These are phyloP conservation scores for Coemansia sp. DNA, from an alignment of 192 early-diverging fungal species.

Conservation along the genomic window DNA sequence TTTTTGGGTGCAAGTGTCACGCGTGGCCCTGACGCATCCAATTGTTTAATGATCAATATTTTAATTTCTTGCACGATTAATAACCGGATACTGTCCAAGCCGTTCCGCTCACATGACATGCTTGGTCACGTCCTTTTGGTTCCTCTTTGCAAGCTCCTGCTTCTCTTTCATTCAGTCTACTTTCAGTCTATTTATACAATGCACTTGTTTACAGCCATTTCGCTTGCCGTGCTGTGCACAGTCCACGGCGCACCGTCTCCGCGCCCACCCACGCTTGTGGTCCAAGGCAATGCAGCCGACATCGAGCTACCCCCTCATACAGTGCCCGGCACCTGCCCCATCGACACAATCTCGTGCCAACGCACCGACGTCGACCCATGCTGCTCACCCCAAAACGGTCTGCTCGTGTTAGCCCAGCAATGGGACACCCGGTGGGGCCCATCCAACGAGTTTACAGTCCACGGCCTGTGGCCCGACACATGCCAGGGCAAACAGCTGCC, in stretches of 20 bases:
- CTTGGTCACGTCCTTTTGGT: no score
- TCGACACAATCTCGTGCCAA: slow-evolving; percentile 43
- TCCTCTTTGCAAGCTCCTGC: no score
- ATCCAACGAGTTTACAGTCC: slow-evolving; percentile 63
- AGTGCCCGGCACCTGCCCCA: slow-evolving; percentile 33
- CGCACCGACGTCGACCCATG: slow-evolving; percentile 35
- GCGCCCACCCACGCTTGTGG: not conserved
- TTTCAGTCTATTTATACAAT: not conserved
- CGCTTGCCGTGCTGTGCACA: not conserved
- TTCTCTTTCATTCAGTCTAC: not conserved
- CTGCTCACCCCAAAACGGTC: slow-evolving; percentile 52
- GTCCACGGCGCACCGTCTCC: not conserved
- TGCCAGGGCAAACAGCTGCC: slow-evolving; percentile 56
- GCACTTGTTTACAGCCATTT: not conserved
- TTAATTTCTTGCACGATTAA: no score
- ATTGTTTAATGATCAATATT: no score
- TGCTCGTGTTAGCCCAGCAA: slow-evolving; percentile 52
- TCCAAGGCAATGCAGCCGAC: not conserved
- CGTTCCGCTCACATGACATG: no score
- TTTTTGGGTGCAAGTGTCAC: no score
- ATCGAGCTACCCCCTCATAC: not conserved
- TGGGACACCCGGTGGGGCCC: slow-evolving; percentile 65
- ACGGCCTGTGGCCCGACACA: slow-evolving; percentile 80
- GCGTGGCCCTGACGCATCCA: no score
- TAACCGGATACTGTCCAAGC: no score